Evolutionary conservation across 306 rosid species (phyloP), one percentile per base, ranked within the genome.

Genomic region (Luffa acutangula): DNA sequence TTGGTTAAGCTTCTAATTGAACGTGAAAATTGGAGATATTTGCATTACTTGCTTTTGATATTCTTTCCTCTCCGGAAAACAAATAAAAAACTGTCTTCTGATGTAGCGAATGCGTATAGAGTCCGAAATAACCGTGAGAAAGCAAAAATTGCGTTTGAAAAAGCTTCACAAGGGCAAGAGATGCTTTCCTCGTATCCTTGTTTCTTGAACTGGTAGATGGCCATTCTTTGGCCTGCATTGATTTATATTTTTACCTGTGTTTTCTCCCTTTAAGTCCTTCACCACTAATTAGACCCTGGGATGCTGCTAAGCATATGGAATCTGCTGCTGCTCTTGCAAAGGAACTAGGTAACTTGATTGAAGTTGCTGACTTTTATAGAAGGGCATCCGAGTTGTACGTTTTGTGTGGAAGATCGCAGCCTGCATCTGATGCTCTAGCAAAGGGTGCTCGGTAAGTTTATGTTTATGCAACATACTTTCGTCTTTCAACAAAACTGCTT

Each of bases 181-280:
- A 87, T 95, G 96, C 89, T 92, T 81, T 83, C 97, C 39, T 95
- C 98, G 97, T 95, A 95, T 91, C 98, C 98, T 89, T 79, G n/a
- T 84, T 57, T 79, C 33, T 45, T 42, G 10, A 42, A 56, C 43
- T 34, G 31, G 77, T 18, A 5, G 49, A 52, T 20, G 53, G 63
- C 13, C 58, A 6, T 41, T 15, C 9, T 34, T 64, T 76, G 53
- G 69, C 62, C 25, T 34, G 53, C 53, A 48, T 59, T 45, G 57
- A 60, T 33, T 51, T 43, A 9, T 75, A 74, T 7, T 14, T 31
- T 45, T 39, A 75, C 41, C 56, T 78, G 64, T 62, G 58, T 43
- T 78, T 63, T 57, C 58, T 31, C 58, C 37, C 56, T 49, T 60
- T 18, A 12, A 74, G 43, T 74, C 78, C 78, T 74, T 74, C 18